Base-by-base conservation (phyloP, 306 rosid genomes). In the Prosopis cineraria region DNA sequence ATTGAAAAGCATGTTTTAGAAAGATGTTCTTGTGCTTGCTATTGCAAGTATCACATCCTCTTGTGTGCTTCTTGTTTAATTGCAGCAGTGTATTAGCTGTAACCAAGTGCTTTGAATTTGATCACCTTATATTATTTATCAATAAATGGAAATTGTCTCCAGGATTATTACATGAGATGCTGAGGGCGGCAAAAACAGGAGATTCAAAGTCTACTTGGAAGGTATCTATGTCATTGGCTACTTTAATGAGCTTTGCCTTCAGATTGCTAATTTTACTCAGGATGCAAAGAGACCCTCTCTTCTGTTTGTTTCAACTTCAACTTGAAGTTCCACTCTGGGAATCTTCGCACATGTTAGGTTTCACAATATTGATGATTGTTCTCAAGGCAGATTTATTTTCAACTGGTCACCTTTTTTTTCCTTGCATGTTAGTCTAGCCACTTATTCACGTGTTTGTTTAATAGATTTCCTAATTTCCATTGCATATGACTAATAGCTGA, bases 171-270 rank as follows among this genome's bases (percentile, higher is more conserved):
- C 89, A 79, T 55, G 99, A 92, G 84, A 95, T 95, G 99, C 90
- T 95, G 45, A 92, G 93, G 72, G 88, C 93, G 12, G 73, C 96
- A 64, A 95, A 87, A 88, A 84, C 87, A 19, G 93, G 97, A 79
- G 98, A 95, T 87, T 95, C 97, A 76, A 91, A 87, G 83, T 85
- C 95, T 60, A 90, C 97, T 48, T 92, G 97, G 98, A 95, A 95
- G 98, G 98, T 95, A 87, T 67, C 37, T 70, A 47, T 81, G 68
- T 67, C 50, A 58, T 36, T 73, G 12, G 39, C 77, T 56, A n/a
- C 43, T 78, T 81, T 58, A 39, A 58, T 48, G 27, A 67, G 72
- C 53, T 40, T 45, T 45, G 45, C 67, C 12, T 53, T 7, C 0
- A 14, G 60, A 34, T 48, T 29, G 68, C 52, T 87, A 70, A 64